Evolutionary conservation across 768 basidiomycete genomes (phyloP).

Genomic region (Fibroporia radiculosa): DNA sequence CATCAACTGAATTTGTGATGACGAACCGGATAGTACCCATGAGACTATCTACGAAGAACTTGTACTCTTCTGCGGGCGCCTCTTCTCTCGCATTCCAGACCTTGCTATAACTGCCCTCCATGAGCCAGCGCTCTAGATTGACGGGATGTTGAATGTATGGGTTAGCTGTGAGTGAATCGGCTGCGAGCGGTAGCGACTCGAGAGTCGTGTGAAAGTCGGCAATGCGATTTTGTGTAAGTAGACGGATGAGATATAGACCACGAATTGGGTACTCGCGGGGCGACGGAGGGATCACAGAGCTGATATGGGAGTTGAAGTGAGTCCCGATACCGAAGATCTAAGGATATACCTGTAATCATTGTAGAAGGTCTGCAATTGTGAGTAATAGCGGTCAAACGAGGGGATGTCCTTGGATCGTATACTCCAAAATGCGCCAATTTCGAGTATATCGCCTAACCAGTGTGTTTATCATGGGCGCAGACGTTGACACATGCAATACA

Average conservation of each 20-base stretch:
- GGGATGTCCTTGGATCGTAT: constrained; percentile 84
- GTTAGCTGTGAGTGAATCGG: constrained; percentile 60
- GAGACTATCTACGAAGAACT: constrained; percentile 86
- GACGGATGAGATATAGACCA: constrained; percentile 89
- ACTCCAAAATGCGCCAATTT: constrained; percentile 93
- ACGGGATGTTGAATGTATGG: constrained; percentile 79
- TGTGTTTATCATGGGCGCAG: neutral
- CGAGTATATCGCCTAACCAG: constrained; percentile 79
- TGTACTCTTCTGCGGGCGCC: constrained; percentile 91
- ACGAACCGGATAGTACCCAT: constrained; percentile 87
- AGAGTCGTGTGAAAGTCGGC: constrained; percentile 97
- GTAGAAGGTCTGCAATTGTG: constrained; percentile 87
- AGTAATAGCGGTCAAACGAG: constrained; percentile 92
- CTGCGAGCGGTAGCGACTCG: constrained; percentile 73
- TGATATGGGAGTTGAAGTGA: constrained; percentile 15
- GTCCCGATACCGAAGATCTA: neutral
- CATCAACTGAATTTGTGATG: constrained; percentile 1
- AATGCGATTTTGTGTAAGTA: constrained; percentile 92
- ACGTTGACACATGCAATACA: neutral
- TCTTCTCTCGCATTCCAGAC: constrained; percentile 94
- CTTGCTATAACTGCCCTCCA: constrained; percentile 98
- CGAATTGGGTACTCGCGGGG: constrained; percentile 83
- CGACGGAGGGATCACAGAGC: constrained; percentile 72
- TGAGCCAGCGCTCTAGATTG: constrained; percentile 92
- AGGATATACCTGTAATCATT: constrained; percentile 64